Base-by-base conservation (phyloP, 2,329 filamentous ascomycete species). In the Arthrobotrys conoides region DNA sequence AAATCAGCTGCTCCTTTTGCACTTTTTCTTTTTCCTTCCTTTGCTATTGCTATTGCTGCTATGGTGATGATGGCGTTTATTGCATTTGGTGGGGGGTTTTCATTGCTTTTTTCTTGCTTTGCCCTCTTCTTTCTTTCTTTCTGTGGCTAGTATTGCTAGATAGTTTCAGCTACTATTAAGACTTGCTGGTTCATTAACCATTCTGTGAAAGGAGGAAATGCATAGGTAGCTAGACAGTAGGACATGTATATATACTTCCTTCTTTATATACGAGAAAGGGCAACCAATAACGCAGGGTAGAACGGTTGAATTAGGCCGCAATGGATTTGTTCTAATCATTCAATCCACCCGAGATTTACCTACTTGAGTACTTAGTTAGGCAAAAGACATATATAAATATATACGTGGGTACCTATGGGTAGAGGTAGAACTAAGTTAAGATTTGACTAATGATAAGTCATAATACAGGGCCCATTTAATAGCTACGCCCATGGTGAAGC, bases 1-100 rank as follows among this genome's bases (percentile, higher is more conserved):
- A 48, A 76, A 67, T 46, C 44, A 46, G 44, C 44, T 46, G 44
- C 44, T 16, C 44, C 9, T 46, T 20, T 22, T 63, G 51, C 36
- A 38, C 27, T 57, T 63, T 64, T 66, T 46, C 41, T 66, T 61
- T 61, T 55, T 22, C 61, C 27, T 30, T 59, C n/a, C n/a, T 51
- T 14, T 18, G 36, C 38, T 24, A 27, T 8, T 24, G 22, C 20
- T 51, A 10, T 48, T 44, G 12, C 18, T 65, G 20, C 48, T 51
- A 51, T 24, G 48, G 48, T 51, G 48, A 51, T n/a, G 18, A 51
- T 51, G 48, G 48, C 48, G 48, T 51, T 51, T 46, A 22, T 66
- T 79, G 10, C 30, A 48, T 68, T 71, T 68, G 49, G 44, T 44
- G 33, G 57, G 41, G 53, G 33, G 51, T 69, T 10, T 12, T 68